Evolutionary conservation across 2,329 filamentous ascomycete genomes (phyloP).

Genomic region (Rhexocercosporidium sp.): DNA sequence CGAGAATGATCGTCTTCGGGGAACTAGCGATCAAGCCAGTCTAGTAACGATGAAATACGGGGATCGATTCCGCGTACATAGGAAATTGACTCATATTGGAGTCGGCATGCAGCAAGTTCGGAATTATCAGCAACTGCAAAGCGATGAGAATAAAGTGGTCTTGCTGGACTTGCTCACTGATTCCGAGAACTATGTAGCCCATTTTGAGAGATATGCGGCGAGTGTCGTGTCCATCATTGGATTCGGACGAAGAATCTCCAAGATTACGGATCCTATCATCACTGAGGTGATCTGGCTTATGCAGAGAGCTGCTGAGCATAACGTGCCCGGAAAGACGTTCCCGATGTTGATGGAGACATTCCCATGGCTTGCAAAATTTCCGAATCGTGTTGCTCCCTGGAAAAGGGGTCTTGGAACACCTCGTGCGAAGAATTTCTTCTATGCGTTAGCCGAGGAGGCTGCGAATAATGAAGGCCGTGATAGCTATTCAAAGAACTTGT

Average conservation of each 20-base stretch:
- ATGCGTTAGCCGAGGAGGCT: constrained; percentile 32
- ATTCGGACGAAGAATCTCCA: constrained; percentile 30
- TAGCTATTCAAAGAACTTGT: constrained; percentile 32
- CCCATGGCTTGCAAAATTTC: constrained; percentile 33
- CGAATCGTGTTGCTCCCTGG: constrained; percentile 32
- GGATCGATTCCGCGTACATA: constrained; percentile 29
- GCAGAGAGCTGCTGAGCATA: constrained; percentile 34
- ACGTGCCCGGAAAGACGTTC: constrained; percentile 34
- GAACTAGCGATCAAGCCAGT: constrained; percentile 32
- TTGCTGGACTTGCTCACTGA: constrained; percentile 24
- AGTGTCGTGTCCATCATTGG: constrained; percentile 36
- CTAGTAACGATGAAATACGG: constrained; percentile 34
- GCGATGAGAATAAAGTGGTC: constrained; percentile 33
- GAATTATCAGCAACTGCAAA: constrained; percentile 31
- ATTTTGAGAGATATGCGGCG: constrained; percentile 34
- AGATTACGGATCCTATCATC: constrained; percentile 31
- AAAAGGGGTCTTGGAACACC: constrained; percentile 31
- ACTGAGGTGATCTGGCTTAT: constrained; percentile 33
- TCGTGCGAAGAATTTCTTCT: constrained; percentile 30
- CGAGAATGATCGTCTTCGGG: constrained; percentile 33
- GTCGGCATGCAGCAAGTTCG: constrained; percentile 34
- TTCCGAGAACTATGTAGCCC: constrained; percentile 36
- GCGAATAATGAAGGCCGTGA: constrained; percentile 27
- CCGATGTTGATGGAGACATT: constrained; percentile 36
- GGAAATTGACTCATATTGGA: constrained; percentile 33